phyloP scores from a whole-genome alignment of 2,329 filamentous ascomycete species.

The Epichloe scottii region DNA sequence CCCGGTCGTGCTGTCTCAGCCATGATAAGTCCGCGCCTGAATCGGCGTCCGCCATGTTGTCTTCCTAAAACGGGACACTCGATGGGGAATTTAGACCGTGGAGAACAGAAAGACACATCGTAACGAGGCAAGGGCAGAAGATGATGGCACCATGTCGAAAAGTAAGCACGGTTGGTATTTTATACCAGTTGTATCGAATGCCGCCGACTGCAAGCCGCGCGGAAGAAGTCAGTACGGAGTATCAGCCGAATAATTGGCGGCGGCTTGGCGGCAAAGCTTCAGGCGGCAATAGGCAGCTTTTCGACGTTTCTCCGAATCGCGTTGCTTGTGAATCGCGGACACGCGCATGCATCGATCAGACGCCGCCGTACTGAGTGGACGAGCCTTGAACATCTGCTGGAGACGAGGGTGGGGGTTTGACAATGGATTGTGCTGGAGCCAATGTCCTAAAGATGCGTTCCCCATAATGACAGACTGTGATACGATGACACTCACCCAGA shows the following conservation, averaged over 20 bases:
- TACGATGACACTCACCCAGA: no score
- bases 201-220: neutral
- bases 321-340: neutral
- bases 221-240: no score
- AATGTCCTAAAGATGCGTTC: no score
- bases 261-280: neutral
- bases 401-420: no score
- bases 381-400: neutral
- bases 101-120: neutral
- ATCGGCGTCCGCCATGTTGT: neutral
- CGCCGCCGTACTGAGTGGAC: neutral
- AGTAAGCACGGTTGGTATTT: neutral
- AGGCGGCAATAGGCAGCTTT: neutral
- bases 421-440: no score
- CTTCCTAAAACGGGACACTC: neutral
- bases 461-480: no score
- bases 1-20: constrained; percentile 6
- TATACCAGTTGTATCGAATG: neutral
- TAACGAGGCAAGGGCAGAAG: neutral
- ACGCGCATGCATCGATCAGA: neutral
- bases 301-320: neutral
- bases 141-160: neutral
- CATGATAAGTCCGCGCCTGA: constrained; percentile 1
- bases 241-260: neutral
- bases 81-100: neutral